Conservation (phyloP, 1,284 basidiomycete species). For the Irpex sp. region DNA sequence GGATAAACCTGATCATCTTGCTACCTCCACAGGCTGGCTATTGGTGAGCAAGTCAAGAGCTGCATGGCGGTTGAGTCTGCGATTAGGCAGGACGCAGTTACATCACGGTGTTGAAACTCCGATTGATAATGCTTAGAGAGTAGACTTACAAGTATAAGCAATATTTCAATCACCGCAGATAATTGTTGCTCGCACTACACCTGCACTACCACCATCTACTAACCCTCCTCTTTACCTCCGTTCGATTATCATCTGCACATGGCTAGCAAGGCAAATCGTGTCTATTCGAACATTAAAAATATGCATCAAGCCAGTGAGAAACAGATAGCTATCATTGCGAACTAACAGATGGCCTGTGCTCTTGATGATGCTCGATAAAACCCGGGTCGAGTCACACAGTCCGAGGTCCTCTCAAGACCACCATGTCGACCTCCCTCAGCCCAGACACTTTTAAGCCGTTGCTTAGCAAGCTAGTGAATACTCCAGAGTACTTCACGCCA, state of each 20-base stretch:
- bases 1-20: slow-evolving; percentile 88
- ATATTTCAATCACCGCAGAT: too few species aligned
- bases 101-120: neutral
- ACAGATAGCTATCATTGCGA: neutral
- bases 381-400: neutral
- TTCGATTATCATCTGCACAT: too few species aligned
- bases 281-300: neutral
- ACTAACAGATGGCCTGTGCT: neutral
- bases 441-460: slow-evolving; percentile 73
- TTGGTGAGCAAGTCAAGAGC: slow-evolving; percentile 1
- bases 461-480: slow-evolving; percentile 73
- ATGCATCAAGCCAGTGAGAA: neutral
- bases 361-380: neutral
- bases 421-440: slow-evolving; percentile 24
- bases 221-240: too few species aligned
- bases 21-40: neutral
- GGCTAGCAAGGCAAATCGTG: too few species aligned
- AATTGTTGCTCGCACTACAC: too few species aligned
- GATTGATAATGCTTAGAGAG: neutral
- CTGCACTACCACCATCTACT: too few species aligned
- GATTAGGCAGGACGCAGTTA: neutral
- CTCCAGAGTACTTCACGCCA: slow-evolving; percentile 71
- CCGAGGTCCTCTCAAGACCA: slow-evolving; percentile 5
- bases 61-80: neutral
- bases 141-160: too few species aligned